Conservation (phyloP, 2,329 filamentous ascomycete genomes). For the Ophiobolus disseminans region DNA sequence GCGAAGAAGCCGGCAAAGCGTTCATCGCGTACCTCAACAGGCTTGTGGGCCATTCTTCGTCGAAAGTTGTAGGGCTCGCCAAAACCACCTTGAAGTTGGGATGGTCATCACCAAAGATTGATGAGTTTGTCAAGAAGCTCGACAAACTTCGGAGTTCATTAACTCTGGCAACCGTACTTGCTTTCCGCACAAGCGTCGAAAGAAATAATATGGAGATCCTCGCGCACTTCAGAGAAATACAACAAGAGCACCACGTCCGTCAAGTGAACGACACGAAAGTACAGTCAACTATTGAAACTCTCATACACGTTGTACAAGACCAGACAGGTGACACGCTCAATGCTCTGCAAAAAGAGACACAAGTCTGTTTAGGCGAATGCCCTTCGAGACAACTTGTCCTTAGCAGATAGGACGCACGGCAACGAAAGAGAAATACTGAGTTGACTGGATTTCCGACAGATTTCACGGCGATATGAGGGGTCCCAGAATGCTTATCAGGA, state of each 20-base stretch:
- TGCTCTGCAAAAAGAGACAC: neutral
- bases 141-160: constrained; percentile 13
- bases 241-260: neutral
- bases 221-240: constrained; percentile 5
- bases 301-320: neutral
- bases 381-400: too few relatives aligned
- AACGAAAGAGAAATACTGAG: constrained; percentile 11
- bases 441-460: constrained; percentile 21
- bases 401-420: neutral
- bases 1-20: constrained; percentile 8
- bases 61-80: neutral
- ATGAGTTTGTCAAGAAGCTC: constrained; percentile 11
- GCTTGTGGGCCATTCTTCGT: constrained; percentile 1
- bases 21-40: constrained; percentile 15
- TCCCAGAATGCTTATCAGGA: constrained; percentile 11
- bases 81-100: constrained; percentile 9
- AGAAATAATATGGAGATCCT: constrained; percentile 7
- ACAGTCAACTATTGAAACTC: neutral
- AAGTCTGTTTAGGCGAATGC: neutral
- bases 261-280: neutral
- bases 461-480: constrained; percentile 18
- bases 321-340: neutral
- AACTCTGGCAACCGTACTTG: constrained; percentile 11
- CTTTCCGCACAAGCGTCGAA: constrained; percentile 8
- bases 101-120: constrained; percentile 11